Percentiles rank a stretch among this genome's conserved stretches.
phyloP scores from a whole-genome alignment of 176 grass and related monocot genomes.

The Neostapfia colusana region DNA sequence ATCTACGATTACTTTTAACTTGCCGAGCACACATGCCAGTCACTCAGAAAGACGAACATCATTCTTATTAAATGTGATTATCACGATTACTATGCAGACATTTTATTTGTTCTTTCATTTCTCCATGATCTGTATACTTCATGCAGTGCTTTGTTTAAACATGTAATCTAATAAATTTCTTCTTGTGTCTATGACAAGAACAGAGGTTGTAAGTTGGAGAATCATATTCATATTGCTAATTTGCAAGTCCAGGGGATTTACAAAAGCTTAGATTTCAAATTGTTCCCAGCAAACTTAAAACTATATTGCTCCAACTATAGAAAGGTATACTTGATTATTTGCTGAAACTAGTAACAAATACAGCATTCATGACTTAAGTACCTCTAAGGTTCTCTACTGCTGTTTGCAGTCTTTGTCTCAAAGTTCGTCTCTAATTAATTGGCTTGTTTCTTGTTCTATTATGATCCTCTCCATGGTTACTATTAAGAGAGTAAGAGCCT shows the following conservation, averaged over 20 bases:
- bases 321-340: not conserved
- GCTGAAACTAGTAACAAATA: not conserved
- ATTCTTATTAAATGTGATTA: not conserved
- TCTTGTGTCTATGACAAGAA: not conserved
- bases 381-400: not conserved
- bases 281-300: not conserved
- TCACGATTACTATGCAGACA: not conserved
- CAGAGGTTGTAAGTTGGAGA: not conserved
- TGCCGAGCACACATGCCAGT: not conserved
- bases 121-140: not conserved
- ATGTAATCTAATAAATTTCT: not conserved
- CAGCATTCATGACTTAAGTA: not conserved
- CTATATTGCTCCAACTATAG: not conserved
- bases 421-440: not conserved
- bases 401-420: not conserved
- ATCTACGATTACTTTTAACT: no score
- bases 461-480: not conserved
- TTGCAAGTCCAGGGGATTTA: not conserved
- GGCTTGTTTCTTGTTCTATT: constrained; percentile 1
- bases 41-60: not conserved
- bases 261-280: not conserved
- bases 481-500: not conserved
- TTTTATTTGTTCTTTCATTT: not conserved
- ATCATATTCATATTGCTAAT: not conserved
- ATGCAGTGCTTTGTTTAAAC: not conserved